Base-by-base conservation (phyloP, 1,284 basidiomycete species). In the Rhodotorula sp. region DNA sequence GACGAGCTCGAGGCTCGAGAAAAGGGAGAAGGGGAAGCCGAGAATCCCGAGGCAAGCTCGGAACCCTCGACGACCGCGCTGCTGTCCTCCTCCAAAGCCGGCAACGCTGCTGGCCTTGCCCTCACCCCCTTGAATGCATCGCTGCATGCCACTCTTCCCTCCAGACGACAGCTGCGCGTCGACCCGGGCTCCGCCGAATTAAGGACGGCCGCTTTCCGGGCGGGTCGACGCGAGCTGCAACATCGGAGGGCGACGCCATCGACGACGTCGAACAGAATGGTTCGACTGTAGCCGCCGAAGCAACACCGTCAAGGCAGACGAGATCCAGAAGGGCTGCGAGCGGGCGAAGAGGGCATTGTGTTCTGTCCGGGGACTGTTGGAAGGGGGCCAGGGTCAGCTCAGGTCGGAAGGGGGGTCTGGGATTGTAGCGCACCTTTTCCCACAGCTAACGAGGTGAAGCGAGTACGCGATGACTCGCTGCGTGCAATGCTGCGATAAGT, bases 401-500 rank as follows among this genome's bases (percentile, higher is more conserved):
- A 12, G 26, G 15, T 29, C 17, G 29, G 12, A 29, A 20, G 46
- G 20, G 37, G 30, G 46, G 42, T 4, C 10, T 33, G 54, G 46
- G 26, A 45, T 30, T 10, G 42, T n/a, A 44, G 42, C 68, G 48
- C 55, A 69, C 68, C 68, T 69, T 69, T 69, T 69, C 68, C 68
- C 68, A 69, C 68, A 69, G 68, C 68, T 69, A 61, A 69, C 5
- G 20, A 29, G n/a, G n/a, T n/a, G 12, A 26, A 54, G 53, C 53
- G 59, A 30, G 45, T 6, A 49, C 17, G 20, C 26, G 20, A 61
- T 37, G 60, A 15, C 56, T 55, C 56, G 56, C 66, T 63, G 66
- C 63, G 66, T 24, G 54, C 53, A 26, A 54, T 66, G 68, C 68
- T 69, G 68, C 68, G 68, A 69, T 69, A 15, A 66, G 45, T 62